Conservation (phyloP, 2,329 filamentous ascomycete genomes). For the Furcasterigmium furcatum region DNA sequence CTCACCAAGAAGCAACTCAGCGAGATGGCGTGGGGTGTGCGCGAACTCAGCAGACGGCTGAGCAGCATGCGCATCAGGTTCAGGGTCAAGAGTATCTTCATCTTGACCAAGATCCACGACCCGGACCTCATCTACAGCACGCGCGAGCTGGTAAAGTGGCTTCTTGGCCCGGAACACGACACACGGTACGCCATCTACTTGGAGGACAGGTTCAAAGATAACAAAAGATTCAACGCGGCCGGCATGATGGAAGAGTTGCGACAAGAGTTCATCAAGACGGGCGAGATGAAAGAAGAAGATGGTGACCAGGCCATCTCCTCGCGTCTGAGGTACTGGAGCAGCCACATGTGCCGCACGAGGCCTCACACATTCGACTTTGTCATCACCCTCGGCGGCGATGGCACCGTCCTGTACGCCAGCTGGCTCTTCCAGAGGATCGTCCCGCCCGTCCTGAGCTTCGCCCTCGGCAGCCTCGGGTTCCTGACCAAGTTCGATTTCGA, state of each 20-base stretch:
- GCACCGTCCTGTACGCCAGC: constrained; percentile 93
- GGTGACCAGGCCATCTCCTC: constrained; percentile 32
- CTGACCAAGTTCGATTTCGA: constrained; percentile 95
- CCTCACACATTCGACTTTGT: constrained; percentile 94
- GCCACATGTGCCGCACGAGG: constrained; percentile 69
- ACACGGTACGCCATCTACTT: constrained; percentile 77
- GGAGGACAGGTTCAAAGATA: constrained; percentile 69
- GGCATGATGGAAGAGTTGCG: constrained; percentile 63
- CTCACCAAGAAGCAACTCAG: constrained; percentile 92
- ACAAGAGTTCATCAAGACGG: constrained; percentile 33
- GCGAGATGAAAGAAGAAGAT: constrained; percentile 25
- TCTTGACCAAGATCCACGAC: constrained; percentile 92
- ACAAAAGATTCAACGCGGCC: constrained; percentile 70
- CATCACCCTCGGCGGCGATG: constrained; percentile 88
- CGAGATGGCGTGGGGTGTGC: constrained; percentile 95
- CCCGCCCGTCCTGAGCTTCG: constrained; percentile 88
- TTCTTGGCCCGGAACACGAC: constrained; percentile 68
- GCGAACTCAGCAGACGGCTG: constrained; percentile 82
- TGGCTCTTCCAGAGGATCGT: constrained; percentile 97
- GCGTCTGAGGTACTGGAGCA: constrained; percentile 79
- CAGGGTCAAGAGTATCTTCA: constrained; percentile 77
- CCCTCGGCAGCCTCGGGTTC: constrained; percentile 88
- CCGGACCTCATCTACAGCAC: constrained; percentile 74
- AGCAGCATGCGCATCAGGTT: constrained; percentile 81
- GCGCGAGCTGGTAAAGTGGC: constrained; percentile 74